Base-by-base conservation (phyloP, 768 basidiomycete genomes). In the Rhodotorula sphaerocarpa region DNA sequence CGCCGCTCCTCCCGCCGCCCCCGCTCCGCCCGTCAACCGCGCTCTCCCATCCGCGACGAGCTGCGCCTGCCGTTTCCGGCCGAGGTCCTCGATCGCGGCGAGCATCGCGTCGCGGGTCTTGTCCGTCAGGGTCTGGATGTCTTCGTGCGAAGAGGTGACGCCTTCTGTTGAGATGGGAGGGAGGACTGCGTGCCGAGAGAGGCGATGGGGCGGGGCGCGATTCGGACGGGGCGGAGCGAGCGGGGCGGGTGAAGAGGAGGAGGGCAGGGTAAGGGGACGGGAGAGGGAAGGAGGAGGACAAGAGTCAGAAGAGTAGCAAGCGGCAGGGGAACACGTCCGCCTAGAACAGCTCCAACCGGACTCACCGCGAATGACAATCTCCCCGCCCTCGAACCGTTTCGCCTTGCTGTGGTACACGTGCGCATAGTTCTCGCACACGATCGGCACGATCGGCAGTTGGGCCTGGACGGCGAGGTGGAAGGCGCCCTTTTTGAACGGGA, bases 401-500 rank as follows among this genome's bases (percentile, higher is more conserved):
- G 47, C 36, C 57, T 61, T 59, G n/a, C 43, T 20, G 34, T 59
- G 39, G 61, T 95, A 97, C 50, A 93, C 69, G 65, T 82, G 77
- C 81, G 88, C 88, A 74, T 97, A 99, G 75, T 96, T 96, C 78
- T 97, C 90, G 55, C 84, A 83, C 4, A 97, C 85, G 55, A 99
- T 82, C 10, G 95, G 93, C 34, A 88, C 82, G 71, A 99, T 85
- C 10, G 95, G 93, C 50, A 97, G 81, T 34, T 68, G 86, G 84
- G 89, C 84, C 76, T 91, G 85, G 30, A 97, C 81, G 33, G 95
- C 95, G 53, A 96, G 81, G 74, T 97, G 91, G 80, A 97, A 97
- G 5, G 90, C 92, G 44, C 95, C 95, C 76, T 96, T 99, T 80
- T 99, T 99, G 79, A 99, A 85, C 5, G 89, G 86, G 9, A 87